phyloP scores from a whole-genome alignment of 108 stramenopile genomes.

The Nannochloropsis gaditana region DNA sequence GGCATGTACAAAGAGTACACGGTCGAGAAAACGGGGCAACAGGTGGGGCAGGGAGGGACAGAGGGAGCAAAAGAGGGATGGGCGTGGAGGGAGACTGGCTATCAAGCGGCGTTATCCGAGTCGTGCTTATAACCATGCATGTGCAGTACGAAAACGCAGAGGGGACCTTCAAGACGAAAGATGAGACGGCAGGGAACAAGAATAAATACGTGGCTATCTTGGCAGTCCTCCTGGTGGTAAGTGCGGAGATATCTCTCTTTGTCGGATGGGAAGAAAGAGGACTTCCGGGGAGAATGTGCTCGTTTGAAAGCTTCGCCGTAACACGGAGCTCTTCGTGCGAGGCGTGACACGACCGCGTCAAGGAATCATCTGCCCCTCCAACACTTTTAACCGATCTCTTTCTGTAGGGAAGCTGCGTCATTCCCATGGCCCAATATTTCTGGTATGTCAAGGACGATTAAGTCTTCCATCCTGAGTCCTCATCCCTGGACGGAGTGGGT shows the following conservation, averaged over 20 bases:
- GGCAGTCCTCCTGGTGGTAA: slow-evolving; percentile 72
- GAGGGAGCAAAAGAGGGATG: not conserved
- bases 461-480: not conserved
- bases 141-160: slow-evolving; percentile 21
- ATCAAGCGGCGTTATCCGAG: not conserved
- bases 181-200: slow-evolving; percentile 65
- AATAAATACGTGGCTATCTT: slow-evolving; percentile 85
- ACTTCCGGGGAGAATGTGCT: not conserved
- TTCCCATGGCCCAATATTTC: slow-evolving; percentile 92
- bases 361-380: too few relatives aligned
- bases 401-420: slow-evolving; percentile 72
- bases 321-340: too few relatives aligned
- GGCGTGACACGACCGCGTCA: too few relatives aligned
- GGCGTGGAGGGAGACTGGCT: not conserved
- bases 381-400: too few relatives aligned
- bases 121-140: not conserved
- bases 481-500: too few relatives aligned
- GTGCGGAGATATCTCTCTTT: not conserved
- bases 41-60: slow-evolving; percentile 4
- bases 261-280: not conserved
- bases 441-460: slow-evolving; percentile 67
- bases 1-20: slow-evolving; percentile 37
- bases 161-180: slow-evolving; percentile 62
- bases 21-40: slow-evolving; percentile 21
- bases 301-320: too few relatives aligned